Evolutionary conservation across 768 basidiomycete species (phyloP).

Genomic region (Tulasnella sp.): DNA sequence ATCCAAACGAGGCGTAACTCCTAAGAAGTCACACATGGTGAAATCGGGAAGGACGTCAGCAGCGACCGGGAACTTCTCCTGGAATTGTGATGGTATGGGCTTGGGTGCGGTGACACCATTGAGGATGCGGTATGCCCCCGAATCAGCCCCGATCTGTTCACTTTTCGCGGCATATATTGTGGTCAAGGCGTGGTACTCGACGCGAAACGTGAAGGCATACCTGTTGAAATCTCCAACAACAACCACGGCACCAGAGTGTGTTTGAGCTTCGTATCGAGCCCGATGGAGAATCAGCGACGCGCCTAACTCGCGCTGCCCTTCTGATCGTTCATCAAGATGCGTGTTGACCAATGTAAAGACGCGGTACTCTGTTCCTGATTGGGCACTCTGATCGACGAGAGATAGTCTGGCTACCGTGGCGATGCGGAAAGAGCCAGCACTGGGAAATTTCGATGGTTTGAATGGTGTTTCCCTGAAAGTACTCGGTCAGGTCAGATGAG

Average conservation of each 20-base stretch:
- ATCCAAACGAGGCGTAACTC: slow-evolving; percentile 30
- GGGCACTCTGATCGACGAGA: slow-evolving; percentile 4
- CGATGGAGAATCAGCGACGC: slow-evolving; percentile 42
- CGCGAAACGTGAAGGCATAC: no score
- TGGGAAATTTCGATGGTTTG: slow-evolving; percentile 37
- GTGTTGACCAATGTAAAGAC: slow-evolving; percentile 39
- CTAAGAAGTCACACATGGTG: slow-evolving; percentile 37
- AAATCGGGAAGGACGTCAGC: slow-evolving; percentile 25
- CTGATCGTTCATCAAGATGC: slow-evolving; percentile 45
- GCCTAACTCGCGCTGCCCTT: slow-evolving; percentile 38
- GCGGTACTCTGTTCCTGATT: slow-evolving; percentile 11
- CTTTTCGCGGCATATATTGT: no score
- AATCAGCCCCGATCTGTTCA: slow-evolving; percentile 28
- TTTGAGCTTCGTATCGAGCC: slow-evolving; percentile 39
- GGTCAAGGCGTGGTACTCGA: background rate
- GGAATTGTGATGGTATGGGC: slow-evolving; percentile 35
- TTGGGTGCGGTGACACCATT: slow-evolving; percentile 35
- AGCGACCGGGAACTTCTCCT: slow-evolving; percentile 31
- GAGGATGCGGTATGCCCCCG: slow-evolving; percentile 41
- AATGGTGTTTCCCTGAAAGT: slow-evolving; percentile 35
- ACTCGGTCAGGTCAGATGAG: background rate
- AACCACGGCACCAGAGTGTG: slow-evolving; percentile 31
- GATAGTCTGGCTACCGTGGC: slow-evolving; percentile 37
- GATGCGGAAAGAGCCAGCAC: slow-evolving; percentile 39
- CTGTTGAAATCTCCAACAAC: slow-evolving; percentile 49